A percentile compares a stretch with the other conserved stretches of the same genome.
phyloP scores from a whole-genome alignment of 2,329 filamentous ascomycete species.

The Sclerotinia sclerotiorum region DNA sequence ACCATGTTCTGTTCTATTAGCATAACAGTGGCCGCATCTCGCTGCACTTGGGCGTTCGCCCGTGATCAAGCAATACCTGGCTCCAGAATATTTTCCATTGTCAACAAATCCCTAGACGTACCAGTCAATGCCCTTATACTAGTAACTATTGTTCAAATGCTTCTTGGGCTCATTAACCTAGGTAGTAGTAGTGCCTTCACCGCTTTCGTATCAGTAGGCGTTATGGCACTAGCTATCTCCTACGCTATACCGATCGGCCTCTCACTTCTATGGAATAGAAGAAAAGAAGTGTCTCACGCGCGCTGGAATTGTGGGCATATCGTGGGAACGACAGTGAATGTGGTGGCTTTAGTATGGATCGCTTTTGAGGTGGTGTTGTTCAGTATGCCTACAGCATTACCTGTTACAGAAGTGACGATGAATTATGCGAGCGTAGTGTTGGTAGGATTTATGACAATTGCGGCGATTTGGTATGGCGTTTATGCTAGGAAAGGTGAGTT shows the following conservation, averaged over 20 bases:
- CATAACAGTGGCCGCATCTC: conserved; percentile 53
- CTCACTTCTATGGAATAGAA: conserved; percentile 65
- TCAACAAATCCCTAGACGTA: conserved; percentile 60
- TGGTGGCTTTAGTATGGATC: conserved; percentile 57
- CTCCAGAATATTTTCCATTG: conserved; percentile 58
- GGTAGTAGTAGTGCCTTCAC: conserved; percentile 68
- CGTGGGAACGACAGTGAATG: conserved; percentile 60
- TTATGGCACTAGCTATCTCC: conserved; percentile 69
- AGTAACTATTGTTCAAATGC: conserved; percentile 58
- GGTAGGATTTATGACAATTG: conserved; percentile 52
- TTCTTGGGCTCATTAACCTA: conserved; percentile 70
- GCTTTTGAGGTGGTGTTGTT: conserved; percentile 62
- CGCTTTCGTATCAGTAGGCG: conserved; percentile 68
- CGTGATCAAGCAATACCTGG: conserved; percentile 66
- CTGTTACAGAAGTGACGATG: conserved; percentile 60
- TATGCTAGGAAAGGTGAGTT: conserved; percentile 52
- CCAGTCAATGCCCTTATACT: conserved; percentile 66
- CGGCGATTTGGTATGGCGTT: conserved; percentile 50
- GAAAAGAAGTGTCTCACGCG: conserved; percentile 50
- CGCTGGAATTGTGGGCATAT: conserved; percentile 60
- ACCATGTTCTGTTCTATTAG: conserved; percentile 55
- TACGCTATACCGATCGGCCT: conserved; percentile 74
- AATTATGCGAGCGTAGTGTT: conserved; percentile 53
- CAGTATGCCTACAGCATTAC: conserved; percentile 60
- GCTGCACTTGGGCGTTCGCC: conserved; percentile 68